phyloP scores from a whole-genome alignment of 306 rosid species.

The Geum urbanum region DNA sequence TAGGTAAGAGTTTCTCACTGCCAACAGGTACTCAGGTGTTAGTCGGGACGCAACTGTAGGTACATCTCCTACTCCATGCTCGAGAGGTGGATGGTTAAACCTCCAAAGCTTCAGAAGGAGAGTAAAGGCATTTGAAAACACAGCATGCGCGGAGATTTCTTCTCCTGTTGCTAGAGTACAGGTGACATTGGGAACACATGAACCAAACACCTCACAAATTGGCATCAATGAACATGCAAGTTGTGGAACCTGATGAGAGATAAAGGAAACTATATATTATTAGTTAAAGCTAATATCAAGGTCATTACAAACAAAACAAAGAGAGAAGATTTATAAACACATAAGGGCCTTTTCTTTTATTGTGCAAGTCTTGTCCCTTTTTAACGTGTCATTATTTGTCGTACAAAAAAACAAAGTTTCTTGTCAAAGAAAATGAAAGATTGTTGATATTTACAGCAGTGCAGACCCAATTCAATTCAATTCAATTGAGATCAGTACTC shows the following conservation, averaged over 20 bases:
- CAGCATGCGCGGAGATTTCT: constrained; percentile 84
- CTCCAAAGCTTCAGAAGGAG: constrained; percentile 93
- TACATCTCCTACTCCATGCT: constrained; percentile 85
- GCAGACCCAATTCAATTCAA: background rate
- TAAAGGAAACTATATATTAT: constrained; percentile 20
- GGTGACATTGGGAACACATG: constrained; percentile 78
- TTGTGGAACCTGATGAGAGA: constrained; percentile 76
- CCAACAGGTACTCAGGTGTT: constrained; percentile 89
- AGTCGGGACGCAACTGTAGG: constrained; percentile 92
- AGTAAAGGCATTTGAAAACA: constrained; percentile 91
- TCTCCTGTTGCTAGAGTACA: constrained; percentile 72
- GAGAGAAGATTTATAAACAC: background rate
- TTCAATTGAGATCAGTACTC: background rate
- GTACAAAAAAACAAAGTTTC: background rate
- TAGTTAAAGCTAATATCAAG: background rate
- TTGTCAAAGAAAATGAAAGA: background rate
- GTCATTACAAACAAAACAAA: background rate
- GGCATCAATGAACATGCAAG: constrained; percentile 98
- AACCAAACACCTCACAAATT: constrained; percentile 95
- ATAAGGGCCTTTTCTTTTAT: background rate
- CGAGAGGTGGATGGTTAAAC: constrained; percentile 91
- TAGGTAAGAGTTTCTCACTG: constrained; percentile 74
- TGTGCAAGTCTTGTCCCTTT: background rate
- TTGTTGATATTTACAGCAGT: background rate
- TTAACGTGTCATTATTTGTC: background rate